Base-by-base conservation (phyloP, 345 rosid species). In the Salix purpurea region DNA sequence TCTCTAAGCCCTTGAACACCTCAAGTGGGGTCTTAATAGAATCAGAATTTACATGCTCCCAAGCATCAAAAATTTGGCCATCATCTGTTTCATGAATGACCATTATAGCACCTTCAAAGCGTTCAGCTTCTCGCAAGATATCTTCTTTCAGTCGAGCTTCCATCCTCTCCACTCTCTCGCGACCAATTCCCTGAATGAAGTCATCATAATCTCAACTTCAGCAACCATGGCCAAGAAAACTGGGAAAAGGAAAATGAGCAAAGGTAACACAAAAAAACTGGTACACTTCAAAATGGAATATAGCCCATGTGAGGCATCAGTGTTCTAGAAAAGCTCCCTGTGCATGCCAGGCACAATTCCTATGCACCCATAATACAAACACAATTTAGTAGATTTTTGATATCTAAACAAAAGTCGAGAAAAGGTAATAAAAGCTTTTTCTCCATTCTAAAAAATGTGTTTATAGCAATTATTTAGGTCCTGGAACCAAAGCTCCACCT, bases 131-230 rank as follows among this genome's bases (percentile, higher is more conserved):
- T 75, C 91, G 88, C 67, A 95, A 81, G 76, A 95, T 95, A 88
- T 93, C 99, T 83, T 91, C 97, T 85, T 89, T 95, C 67, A 93
- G 65, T 69, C 99, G 91, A 88, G 97, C 96, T 86, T 95, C 99
- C 99, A 95, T 95, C 77, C 89, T 84, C 85, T 95, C 96, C 68
- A 93, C 99, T 87, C 99, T 90, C 67, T 90, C 93, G 58, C 94
- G 89, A 83, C 89, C 99, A 76, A 95, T 95, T 80, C 99, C 99
- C 98, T 95, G 86, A 70, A 81, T 67, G 71, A 44, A 69, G 40
- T 68, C 70, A 78, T 58, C 71, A 73, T 68, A 64, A 42, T 60
- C 65, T 67, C 84, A 77, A 77, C 65, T 79, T 77, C 79, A 61
- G 67, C 61, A 36, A 74, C 54, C 24, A 34, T 23, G 44, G 48